These are phyloP conservation scores for Moricandia arvensis DNA, from an alignment of 345 rosid genomes.

Conservation along the genomic window DNA sequence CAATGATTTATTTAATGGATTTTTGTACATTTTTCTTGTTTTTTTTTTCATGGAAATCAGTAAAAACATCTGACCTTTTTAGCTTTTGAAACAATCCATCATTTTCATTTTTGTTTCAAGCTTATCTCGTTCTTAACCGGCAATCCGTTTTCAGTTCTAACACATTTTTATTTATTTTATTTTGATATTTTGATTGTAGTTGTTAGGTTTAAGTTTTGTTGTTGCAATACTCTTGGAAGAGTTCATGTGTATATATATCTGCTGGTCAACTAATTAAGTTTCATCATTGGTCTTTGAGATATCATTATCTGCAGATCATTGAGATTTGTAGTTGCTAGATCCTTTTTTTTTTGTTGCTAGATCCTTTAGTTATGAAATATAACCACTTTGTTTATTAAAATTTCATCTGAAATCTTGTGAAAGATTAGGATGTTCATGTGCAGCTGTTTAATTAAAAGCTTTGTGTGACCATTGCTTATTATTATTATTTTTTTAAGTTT, in stretches of 20 bases:
- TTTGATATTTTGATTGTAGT: background rate
- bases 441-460: background rate
- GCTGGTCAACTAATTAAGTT: background rate
- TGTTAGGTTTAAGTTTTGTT: background rate
- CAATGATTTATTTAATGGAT: background rate
- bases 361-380: background rate
- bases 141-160: background rate
- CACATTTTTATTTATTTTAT: background rate
- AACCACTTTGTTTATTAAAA: background rate
- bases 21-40: background rate
- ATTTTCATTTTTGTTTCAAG: background rate
- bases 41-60: background rate
- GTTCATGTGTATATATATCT: background rate
- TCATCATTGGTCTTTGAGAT: background rate
- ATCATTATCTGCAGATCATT: background rate
- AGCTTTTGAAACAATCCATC: constrained; percentile 3
- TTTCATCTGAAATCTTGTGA: constrained; percentile 1
- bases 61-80: background rate
- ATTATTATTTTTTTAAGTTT: no score
- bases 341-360: background rate
- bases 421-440: background rate
- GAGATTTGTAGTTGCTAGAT: background rate
- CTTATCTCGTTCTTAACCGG: background rate
- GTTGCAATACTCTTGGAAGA: background rate
- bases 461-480: background rate